Evolutionary conservation across 148 eudicot genomes (phyloP).

Genomic region (Drosera capensis): DNA sequence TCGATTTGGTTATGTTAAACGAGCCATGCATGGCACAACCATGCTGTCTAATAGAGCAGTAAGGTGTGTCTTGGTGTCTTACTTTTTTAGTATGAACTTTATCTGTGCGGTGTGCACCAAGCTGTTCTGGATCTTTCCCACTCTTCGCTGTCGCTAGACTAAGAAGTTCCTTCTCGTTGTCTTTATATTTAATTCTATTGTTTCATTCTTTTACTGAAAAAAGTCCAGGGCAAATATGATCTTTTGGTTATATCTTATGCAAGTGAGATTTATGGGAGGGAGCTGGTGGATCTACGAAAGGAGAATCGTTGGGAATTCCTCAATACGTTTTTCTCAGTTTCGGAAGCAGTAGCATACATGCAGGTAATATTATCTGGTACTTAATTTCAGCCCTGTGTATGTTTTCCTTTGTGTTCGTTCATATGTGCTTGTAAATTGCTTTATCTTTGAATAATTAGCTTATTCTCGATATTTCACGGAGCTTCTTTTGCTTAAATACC

Average conservation of each 20-base stretch:
- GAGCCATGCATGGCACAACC: conserved; percentile 97
- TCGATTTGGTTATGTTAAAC: conserved; percentile 88
- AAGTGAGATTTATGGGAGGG: conserved; percentile 98
- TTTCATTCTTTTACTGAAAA: background rate
- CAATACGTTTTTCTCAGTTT: conserved; percentile 87
- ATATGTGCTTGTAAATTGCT: background rate
- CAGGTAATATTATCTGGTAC: conserved; percentile 36
- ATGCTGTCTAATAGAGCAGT: conserved; percentile 83
- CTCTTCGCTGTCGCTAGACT: no score
- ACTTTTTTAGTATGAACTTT: no score
- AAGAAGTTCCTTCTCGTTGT: no score
- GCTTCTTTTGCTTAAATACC: background rate
- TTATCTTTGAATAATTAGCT: no score
- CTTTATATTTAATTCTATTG: no score
- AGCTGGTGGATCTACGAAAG: conserved; percentile 86
- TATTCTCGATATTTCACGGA: no score
- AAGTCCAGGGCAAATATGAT: conserved; percentile 1
- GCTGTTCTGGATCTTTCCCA: no score
- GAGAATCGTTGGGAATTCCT: conserved; percentile 96
- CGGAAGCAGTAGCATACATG: conserved; percentile 98
- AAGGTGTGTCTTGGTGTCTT: no score
- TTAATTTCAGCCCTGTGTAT: background rate
- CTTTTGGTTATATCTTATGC: conserved; percentile 29
- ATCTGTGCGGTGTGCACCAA: no score
- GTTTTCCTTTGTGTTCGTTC: background rate